phyloP scores from a whole-genome alignment of 768 basidiomycete genomes.

The Lactifluus echinatus region DNA sequence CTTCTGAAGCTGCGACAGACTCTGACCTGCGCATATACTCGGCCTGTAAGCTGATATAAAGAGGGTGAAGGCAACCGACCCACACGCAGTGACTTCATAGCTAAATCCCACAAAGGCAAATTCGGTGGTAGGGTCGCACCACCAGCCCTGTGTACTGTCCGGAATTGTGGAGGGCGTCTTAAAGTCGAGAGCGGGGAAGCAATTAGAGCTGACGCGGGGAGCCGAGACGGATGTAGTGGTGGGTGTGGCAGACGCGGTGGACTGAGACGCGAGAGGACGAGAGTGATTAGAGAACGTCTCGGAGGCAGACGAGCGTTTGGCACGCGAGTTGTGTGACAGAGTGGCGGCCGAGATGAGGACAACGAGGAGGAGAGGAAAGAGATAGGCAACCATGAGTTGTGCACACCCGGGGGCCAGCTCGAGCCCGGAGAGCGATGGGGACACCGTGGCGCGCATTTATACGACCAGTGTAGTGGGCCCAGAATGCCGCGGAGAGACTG shows the following conservation, averaged over 20 bases:
- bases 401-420: no score
- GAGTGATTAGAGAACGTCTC: neutral
- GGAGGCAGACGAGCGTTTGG: neutral
- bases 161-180: slow-evolving; percentile 46
- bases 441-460: slow-evolving; percentile 1
- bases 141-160: slow-evolving; percentile 25
- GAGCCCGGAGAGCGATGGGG: no score
- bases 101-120: slow-evolving; percentile 74
- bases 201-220: slow-evolving; percentile 11
- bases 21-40: slow-evolving; percentile 42
- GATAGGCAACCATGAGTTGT: slow-evolving; percentile 1
- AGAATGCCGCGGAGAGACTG: no score
- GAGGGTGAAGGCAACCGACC: slow-evolving; percentile 18
- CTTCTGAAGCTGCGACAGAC: slow-evolving; percentile 35
- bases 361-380: neutral
- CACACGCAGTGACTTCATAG: slow-evolving; percentile 63
- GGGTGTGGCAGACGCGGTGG: neutral
- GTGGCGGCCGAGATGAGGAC: neutral
- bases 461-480: no score
- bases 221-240: neutral
- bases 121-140: slow-evolving; percentile 56
- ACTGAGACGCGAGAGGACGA: neutral
- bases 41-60: slow-evolving; percentile 1
- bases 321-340: neutral
- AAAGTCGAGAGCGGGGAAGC: slow-evolving; percentile 39